Percentiles rank a stretch among this genome's conserved stretches.
Conservation (phyloP, 2,329 filamentous ascomycete species). For the Ceratocystis alfenasii region DNA sequence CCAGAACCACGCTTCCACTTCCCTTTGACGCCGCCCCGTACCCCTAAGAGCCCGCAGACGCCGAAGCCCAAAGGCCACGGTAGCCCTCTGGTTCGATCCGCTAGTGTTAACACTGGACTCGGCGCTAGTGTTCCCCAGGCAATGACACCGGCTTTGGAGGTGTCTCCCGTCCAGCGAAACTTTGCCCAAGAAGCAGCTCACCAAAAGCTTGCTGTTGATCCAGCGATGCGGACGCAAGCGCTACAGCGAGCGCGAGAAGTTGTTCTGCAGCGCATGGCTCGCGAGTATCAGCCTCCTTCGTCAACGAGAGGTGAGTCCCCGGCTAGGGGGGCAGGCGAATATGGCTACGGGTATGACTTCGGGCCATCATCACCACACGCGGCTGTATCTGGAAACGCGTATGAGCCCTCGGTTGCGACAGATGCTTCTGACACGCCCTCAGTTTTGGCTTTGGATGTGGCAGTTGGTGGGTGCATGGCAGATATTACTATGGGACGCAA, state of each 20-base stretch:
- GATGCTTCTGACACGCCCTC: neutral
- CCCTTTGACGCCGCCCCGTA: slow-evolving; percentile 5
- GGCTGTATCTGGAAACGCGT: neutral
- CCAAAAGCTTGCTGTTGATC: slow-evolving; percentile 45
- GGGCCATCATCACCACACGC: neutral
- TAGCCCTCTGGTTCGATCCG: neutral
- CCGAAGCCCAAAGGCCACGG: neutral
- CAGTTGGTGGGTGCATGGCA: slow-evolving; percentile 12
- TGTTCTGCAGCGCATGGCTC: slow-evolving; percentile 46
- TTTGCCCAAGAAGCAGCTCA: slow-evolving; percentile 45
- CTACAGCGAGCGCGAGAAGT: slow-evolving; percentile 48
- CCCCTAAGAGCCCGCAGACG: slow-evolving; percentile 7
- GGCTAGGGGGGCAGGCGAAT: neutral
- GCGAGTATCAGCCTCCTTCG: slow-evolving; percentile 32
- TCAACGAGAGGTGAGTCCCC: neutral
- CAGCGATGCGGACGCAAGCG: slow-evolving; percentile 41
- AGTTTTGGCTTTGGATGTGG: neutral
- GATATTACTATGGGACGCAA: slow-evolving; percentile 30
- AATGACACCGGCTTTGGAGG: slow-evolving; percentile 32
- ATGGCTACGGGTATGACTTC: neutral
- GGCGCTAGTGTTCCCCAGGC: neutral
- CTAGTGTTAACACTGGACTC: neutral
- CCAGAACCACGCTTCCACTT: slow-evolving; percentile 7
- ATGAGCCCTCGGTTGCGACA: neutral
- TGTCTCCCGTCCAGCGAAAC: slow-evolving; percentile 47